A percentile compares a stretch with the other conserved stretches of the same genome.
phyloP scores from a whole-genome alignment of 2,329 filamentous ascomycete genomes.

The Trichoderma simmonsii region DNA sequence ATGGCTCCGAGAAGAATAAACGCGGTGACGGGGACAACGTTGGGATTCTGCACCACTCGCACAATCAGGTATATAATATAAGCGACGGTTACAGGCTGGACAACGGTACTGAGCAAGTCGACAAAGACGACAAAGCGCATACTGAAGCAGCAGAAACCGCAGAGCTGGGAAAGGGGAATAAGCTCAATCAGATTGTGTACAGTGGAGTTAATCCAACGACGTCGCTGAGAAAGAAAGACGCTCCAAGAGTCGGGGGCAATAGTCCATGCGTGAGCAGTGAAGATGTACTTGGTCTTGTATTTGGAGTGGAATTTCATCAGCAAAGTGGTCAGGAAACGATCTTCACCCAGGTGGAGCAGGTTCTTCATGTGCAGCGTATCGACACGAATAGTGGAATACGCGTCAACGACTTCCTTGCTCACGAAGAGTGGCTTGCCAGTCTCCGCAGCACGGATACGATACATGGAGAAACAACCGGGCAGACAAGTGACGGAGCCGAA shows the following conservation, averaged over 20 bases:
- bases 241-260: constrained; percentile 92
- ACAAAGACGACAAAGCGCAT: constrained; percentile 98
- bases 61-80: constrained; percentile 91
- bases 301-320: constrained; percentile 87
- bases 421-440: constrained; percentile 95
- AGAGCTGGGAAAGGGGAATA: constrained; percentile 88
- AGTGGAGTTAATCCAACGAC: constrained; percentile 99
- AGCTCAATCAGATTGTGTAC: constrained; percentile 97
- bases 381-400: constrained; percentile 88
- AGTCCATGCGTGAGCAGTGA: constrained; percentile 89
- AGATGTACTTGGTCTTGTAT: constrained; percentile 98
- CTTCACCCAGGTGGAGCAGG: constrained; percentile 89
- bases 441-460: constrained; percentile 90
- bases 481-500: constrained; percentile 97
- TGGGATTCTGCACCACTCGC: constrained; percentile 58
- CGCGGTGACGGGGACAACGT: constrained; percentile 73
- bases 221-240: constrained; percentile 96
- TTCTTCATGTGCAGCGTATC: constrained; percentile 99
- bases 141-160: constrained; percentile 99
- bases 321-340: constrained; percentile 93
- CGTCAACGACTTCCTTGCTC: constrained; percentile 83
- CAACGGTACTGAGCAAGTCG: constrained; percentile 85
- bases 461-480: constrained; percentile 99
- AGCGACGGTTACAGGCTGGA: constrained; percentile 85
- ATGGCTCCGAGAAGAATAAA: constrained; percentile 93